Percentiles rank a stretch among this genome's conserved stretches.
phyloP scores from a whole-genome alignment of 345 rosid genomes.

The Moringa oleifera region DNA sequence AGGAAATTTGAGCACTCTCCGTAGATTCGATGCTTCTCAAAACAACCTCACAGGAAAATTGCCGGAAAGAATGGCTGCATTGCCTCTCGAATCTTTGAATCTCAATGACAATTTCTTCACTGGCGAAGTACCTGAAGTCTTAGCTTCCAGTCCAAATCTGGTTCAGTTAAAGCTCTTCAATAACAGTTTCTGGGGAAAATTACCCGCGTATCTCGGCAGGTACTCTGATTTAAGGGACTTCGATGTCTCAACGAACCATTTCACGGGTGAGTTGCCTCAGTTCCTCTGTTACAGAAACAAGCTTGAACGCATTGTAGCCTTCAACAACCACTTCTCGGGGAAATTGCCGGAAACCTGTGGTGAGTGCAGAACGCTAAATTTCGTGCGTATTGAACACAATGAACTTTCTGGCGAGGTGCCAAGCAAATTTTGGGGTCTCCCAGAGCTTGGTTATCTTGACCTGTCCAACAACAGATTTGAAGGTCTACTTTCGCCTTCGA shows the following conservation, averaged over 20 bases:
- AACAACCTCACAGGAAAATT: constrained; percentile 53
- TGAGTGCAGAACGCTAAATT: constrained; percentile 37
- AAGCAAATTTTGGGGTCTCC: constrained; percentile 46
- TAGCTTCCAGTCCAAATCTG: constrained; percentile 49
- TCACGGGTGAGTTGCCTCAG: constrained; percentile 53
- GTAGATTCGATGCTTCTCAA: constrained; percentile 52
- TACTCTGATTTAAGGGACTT: constrained; percentile 38
- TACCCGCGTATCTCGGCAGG: constrained; percentile 52
- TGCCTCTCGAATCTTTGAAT: constrained; percentile 34
- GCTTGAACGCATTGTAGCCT: constrained; percentile 33
- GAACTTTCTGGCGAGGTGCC: constrained; percentile 48
- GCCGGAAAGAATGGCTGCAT: constrained; percentile 41
- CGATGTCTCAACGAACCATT: constrained; percentile 59
- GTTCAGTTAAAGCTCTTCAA: constrained; percentile 52
- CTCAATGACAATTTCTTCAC: constrained; percentile 55
- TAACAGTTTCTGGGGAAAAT: constrained; percentile 61
- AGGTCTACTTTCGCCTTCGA: constrained; percentile 47
- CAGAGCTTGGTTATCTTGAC: constrained; percentile 28
- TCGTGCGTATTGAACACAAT: constrained; percentile 45
- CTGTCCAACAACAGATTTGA: constrained; percentile 39
- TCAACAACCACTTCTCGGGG: constrained; percentile 52
- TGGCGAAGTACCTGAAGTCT: constrained; percentile 44
- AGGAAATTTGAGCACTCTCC: constrained; percentile 37
- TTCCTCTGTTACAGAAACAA: constrained; percentile 41
- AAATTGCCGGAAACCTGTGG: constrained; percentile 46